A percentile compares a stretch with the other conserved stretches of the same genome.
Evolutionary conservation across 2,329 filamentous ascomycete genomes (phyloP).

Genomic region (Diaporthe humulicola): DNA sequence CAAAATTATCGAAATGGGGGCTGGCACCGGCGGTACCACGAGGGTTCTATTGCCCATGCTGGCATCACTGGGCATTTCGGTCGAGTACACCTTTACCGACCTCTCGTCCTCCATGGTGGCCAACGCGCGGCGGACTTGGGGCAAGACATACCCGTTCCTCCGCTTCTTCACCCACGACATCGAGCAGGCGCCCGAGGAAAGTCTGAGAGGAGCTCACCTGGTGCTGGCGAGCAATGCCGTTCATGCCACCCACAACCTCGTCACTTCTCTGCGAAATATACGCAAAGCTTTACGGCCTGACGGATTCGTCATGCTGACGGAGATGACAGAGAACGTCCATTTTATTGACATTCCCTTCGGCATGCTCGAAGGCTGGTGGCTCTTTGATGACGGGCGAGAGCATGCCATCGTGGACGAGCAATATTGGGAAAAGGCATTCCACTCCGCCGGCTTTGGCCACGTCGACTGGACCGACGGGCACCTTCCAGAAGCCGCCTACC

Average conservation of each 20-base stretch:
- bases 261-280: conserved; percentile 43
- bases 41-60: conserved; percentile 43
- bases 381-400: conserved; percentile 49
- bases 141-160: conserved; percentile 45
- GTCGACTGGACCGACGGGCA: conserved; percentile 50
- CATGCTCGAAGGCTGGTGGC: conserved; percentile 56
- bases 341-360: conserved; percentile 53
- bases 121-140: conserved; percentile 43
- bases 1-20: conserved; percentile 50
- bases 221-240: conserved; percentile 51
- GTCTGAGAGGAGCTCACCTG: conserved; percentile 45
- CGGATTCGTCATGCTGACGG: conserved; percentile 51
- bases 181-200: conserved; percentile 44
- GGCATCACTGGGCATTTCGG: conserved; percentile 43
- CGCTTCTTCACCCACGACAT: conserved; percentile 48
- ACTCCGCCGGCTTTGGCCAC: conserved; percentile 45
- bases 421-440: conserved; percentile 46
- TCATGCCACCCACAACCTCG: conserved; percentile 49
- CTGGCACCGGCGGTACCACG: conserved; percentile 48
- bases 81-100: conserved; percentile 57
- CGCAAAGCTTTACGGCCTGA: conserved; percentile 46
- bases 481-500: background rate
- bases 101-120: conserved; percentile 50
- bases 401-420: conserved; percentile 42
- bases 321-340: conserved; percentile 47